phyloP scores from a whole-genome alignment of 2,329 filamentous ascomycete species.

The Beauveria bassiana region DNA sequence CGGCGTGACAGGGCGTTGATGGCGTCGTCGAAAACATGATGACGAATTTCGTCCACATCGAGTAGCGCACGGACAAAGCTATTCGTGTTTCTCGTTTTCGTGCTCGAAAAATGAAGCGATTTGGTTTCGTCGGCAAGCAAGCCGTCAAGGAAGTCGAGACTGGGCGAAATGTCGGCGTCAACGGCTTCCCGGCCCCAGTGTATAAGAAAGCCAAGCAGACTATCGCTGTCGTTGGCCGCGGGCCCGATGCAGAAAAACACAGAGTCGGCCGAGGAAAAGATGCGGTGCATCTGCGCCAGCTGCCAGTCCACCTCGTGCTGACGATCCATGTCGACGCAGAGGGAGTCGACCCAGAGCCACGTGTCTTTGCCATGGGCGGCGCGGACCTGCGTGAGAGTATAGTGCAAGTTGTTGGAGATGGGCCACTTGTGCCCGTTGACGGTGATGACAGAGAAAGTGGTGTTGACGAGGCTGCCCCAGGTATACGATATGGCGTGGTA shows the following conservation, averaged over 20 bases:
- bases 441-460: neutral
- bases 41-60: neutral
- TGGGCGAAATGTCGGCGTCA: neutral
- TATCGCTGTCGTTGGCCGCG: neutral
- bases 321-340: neutral
- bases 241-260: conserved; percentile 1
- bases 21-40: neutral
- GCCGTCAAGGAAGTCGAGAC: neutral
- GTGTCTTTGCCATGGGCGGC: neutral
- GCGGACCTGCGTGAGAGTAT: neutral
- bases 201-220: neutral
- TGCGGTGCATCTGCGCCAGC: neutral
- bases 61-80: neutral
- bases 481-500: neutral
- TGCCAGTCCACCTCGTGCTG: neutral
- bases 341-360: neutral
- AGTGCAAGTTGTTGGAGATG: neutral
- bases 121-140: neutral
- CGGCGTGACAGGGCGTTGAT: neutral
- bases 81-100: too few species aligned
- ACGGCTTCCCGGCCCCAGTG: neutral
- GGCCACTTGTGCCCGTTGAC: neutral
- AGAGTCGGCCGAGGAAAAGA: neutral
- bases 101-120: too few species aligned
- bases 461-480: neutral